These are phyloP conservation scores for Acacia acuminata DNA, from an alignment of 306 rosid species.

Conservation along the genomic window DNA sequence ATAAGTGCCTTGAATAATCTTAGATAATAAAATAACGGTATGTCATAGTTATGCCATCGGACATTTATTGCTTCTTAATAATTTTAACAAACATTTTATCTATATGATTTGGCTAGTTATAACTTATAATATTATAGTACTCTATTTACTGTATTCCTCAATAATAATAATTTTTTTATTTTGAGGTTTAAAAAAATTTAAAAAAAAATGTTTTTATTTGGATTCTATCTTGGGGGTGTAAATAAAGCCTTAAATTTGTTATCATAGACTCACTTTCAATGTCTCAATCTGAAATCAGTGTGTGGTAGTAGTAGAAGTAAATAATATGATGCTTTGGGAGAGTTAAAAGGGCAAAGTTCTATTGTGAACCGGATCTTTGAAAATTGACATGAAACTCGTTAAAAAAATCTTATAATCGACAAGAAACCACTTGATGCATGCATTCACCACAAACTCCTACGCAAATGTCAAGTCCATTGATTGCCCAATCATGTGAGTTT, in stretches of 20 bases:
- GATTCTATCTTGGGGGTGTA: not conserved
- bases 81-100: too few relatives aligned
- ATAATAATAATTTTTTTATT: too few relatives aligned
- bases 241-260: not conserved
- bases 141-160: too few relatives aligned
- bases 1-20: too few relatives aligned
- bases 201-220: not conserved
- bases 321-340: not conserved
- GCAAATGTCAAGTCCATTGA: not conserved
- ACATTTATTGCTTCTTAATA: too few relatives aligned
- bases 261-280: not conserved
- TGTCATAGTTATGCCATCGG: too few relatives aligned
- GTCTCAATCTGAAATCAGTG: not conserved
- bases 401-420: not conserved
- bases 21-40: too few relatives aligned
- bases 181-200: not conserved
- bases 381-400: not conserved
- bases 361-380: not conserved
- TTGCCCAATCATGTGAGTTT: not conserved
- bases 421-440: not conserved
- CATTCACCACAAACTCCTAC: not conserved
- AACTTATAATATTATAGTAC: too few relatives aligned
- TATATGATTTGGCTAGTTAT: too few relatives aligned
- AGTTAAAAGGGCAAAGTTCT: conserved; percentile 1
- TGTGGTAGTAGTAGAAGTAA: not conserved